A percentile compares a stretch with the other conserved stretches of the same genome.
Evolutionary conservation across 2,329 filamentous ascomycete species (phyloP).

Genomic region (Alternaria sp.): DNA sequence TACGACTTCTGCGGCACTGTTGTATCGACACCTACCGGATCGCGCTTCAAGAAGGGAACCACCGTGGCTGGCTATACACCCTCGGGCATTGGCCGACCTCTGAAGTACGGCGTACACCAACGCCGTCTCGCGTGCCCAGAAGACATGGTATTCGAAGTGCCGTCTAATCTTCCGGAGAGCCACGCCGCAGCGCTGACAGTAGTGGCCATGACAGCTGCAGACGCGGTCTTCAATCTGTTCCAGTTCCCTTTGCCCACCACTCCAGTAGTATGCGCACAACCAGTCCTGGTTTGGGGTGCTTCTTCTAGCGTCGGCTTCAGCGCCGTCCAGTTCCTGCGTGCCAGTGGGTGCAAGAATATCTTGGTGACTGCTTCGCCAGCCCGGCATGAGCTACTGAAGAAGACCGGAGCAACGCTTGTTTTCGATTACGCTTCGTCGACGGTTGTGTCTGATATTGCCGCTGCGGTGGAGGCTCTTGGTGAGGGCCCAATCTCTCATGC

Average conservation of each 20-base stretch:
- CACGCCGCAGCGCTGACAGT: conserved; percentile 59
- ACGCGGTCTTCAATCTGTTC: conserved; percentile 58
- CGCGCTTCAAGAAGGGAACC: conserved; percentile 1
- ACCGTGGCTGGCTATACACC: conserved; percentile 59
- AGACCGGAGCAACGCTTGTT: conserved; percentile 11
- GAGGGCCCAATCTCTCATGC: conserved; percentile 1
- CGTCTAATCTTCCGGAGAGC: conserved; percentile 45
- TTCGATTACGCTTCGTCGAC: conserved; percentile 12
- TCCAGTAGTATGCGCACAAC: conserved; percentile 42
- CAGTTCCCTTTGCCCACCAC: conserved; percentile 57
- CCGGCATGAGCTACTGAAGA: conserved; percentile 9
- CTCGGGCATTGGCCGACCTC: conserved; percentile 49
- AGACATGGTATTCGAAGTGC: conserved; percentile 50
- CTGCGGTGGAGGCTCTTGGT: conserved; percentile 3
- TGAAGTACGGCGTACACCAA: conserved; percentile 53
- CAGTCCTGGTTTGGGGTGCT: conserved; percentile 18
- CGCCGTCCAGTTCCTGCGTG: conserved; percentile 7
- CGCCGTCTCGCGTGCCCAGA: conserved; percentile 58
- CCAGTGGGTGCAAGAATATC: conserved; percentile 11
- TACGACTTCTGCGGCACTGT: conserved; percentile 15
- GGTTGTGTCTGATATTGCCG: conserved; percentile 4
- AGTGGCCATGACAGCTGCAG: conserved; percentile 62
- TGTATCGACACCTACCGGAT: background rate
- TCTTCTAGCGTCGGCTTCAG: conserved; percentile 15
- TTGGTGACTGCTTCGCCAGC: conserved; percentile 17